These are phyloP conservation scores for Hypoxylon sp. DNA, from an alignment of 2,329 filamentous ascomycete genomes.

Conservation along the genomic window DNA sequence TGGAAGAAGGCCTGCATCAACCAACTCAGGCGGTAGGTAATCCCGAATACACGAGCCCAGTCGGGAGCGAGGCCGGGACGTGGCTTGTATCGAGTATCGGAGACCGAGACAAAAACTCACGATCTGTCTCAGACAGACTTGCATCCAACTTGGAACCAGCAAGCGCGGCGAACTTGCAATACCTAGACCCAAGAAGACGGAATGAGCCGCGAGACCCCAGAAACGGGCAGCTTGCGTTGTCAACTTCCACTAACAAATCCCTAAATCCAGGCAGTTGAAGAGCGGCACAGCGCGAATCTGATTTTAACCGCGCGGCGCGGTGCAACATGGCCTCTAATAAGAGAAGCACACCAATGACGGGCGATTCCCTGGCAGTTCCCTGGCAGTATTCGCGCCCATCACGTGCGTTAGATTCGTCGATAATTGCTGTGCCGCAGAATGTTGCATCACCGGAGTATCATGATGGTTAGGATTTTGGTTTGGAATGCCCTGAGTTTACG, in stretches of 20 bases:
- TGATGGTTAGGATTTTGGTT: slow-evolving; percentile 31
- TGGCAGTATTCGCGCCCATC: slow-evolving; percentile 3
- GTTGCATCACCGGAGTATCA: slow-evolving; percentile 40
- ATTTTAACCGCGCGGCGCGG: slow-evolving; percentile 37
- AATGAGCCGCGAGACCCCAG: slow-evolving; percentile 9
- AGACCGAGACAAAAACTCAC: slow-evolving; percentile 17
- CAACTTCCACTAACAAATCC: neutral
- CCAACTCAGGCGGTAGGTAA: slow-evolving; percentile 3
- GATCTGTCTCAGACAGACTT: slow-evolving; percentile 24
- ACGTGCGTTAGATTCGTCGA: slow-evolving; percentile 10
- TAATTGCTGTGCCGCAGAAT: slow-evolving; percentile 36
- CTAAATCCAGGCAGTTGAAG: slow-evolving; percentile 5
- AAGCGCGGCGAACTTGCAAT: slow-evolving; percentile 5
- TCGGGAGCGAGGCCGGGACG: slow-evolving; percentile 14
- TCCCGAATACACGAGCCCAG: slow-evolving; percentile 8
- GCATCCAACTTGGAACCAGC: slow-evolving; percentile 7
- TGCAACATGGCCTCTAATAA: slow-evolving; percentile 28
- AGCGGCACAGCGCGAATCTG: slow-evolving; percentile 33
- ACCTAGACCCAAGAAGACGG: slow-evolving; percentile 6
- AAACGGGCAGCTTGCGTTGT: slow-evolving; percentile 16
- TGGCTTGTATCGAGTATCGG: slow-evolving; percentile 28
- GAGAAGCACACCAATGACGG: slow-evolving; percentile 1
- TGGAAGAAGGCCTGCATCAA: slow-evolving; percentile 4
- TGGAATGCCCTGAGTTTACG: no score
- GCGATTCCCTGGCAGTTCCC: neutral